Percentiles rank a stretch among this genome's conserved stretches.
phyloP scores from a whole-genome alignment of 176 grass and related monocot species.

The Panicum miliaceum region DNA sequence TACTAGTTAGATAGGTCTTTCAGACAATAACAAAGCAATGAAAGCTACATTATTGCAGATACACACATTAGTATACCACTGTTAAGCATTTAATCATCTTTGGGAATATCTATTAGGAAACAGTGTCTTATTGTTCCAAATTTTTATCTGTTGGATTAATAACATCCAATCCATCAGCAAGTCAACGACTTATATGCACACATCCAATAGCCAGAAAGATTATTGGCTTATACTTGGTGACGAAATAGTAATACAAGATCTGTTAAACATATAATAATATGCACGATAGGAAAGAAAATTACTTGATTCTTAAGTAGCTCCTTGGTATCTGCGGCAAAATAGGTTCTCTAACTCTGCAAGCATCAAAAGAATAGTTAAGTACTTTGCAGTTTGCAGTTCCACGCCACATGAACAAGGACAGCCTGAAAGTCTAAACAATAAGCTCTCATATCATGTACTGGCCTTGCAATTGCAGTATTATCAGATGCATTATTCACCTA shows the following conservation, averaged over 20 bases:
- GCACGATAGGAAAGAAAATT: constrained; percentile 7
- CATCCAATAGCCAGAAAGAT: background rate
- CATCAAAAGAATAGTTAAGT: constrained; percentile 31
- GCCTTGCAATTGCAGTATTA: constrained; percentile 9
- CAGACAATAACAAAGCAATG: constrained; percentile 22
- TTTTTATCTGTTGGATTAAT: background rate
- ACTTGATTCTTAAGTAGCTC: constrained; percentile 99
- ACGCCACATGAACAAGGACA: background rate
- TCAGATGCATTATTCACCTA: constrained; percentile 25
- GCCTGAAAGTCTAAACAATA: background rate
- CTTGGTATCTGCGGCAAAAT: constrained; percentile 92
- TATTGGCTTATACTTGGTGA: background rate
- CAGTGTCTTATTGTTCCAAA: background rate
- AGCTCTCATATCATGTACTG: background rate
- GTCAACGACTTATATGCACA: background rate
- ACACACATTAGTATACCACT: background rate
- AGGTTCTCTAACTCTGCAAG: constrained; percentile 69
- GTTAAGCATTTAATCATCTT: background rate
- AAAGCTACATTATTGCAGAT: constrained; percentile 17
- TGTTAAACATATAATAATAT: background rate
- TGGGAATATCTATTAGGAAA: background rate
- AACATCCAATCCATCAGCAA: background rate
- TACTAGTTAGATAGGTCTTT: constrained; percentile 19
- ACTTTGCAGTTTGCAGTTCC: background rate
- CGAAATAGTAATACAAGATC: background rate